phyloP scores from a whole-genome alignment of 495 filamentous ascomycete genomes.

The Zalerion maritima region DNA sequence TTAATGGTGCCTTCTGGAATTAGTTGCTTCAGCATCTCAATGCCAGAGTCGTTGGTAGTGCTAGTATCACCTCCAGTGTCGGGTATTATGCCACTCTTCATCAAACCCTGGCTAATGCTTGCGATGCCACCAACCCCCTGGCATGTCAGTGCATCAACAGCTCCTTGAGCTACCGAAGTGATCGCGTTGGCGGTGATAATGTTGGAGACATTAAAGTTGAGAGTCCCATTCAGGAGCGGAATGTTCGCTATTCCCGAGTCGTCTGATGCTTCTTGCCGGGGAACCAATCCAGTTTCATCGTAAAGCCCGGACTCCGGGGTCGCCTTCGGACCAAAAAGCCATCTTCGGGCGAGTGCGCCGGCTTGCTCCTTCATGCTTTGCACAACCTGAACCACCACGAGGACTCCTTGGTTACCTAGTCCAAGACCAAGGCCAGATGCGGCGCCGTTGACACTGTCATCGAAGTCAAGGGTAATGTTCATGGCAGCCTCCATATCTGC shows the following conservation, averaged over 20 bases:
- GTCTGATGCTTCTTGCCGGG: too few relatives aligned
- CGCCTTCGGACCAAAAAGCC: neutral
- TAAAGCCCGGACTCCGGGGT: neutral
- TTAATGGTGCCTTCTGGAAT: neutral
- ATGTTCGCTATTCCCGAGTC: neutral
- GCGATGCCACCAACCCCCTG: constrained; percentile 2
- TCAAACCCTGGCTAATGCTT: neutral
- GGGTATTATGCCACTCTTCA: constrained; percentile 1
- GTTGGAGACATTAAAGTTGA: constrained; percentile 1
- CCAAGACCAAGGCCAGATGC: constrained; percentile 4
- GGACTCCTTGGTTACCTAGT: constrained; percentile 2
- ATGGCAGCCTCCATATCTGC: too few relatives aligned
- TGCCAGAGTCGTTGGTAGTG: neutral
- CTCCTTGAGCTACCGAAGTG: constrained; percentile 1
- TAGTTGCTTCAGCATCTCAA: neutral
- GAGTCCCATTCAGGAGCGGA: neutral
- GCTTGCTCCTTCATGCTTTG: too few relatives aligned
- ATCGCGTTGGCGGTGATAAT: constrained; percentile 2
- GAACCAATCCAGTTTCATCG: too few relatives aligned
- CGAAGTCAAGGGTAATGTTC: constrained; percentile 1
- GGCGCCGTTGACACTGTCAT: constrained; percentile 4
- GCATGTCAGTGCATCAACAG: constrained; percentile 2
- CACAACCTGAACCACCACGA: too few relatives aligned
- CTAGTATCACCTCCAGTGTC: neutral
- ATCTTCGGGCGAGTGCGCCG: neutral